Conservation (phyloP, 495 filamentous ascomycete genomes). For the Trichoderma erinaceum region DNA sequence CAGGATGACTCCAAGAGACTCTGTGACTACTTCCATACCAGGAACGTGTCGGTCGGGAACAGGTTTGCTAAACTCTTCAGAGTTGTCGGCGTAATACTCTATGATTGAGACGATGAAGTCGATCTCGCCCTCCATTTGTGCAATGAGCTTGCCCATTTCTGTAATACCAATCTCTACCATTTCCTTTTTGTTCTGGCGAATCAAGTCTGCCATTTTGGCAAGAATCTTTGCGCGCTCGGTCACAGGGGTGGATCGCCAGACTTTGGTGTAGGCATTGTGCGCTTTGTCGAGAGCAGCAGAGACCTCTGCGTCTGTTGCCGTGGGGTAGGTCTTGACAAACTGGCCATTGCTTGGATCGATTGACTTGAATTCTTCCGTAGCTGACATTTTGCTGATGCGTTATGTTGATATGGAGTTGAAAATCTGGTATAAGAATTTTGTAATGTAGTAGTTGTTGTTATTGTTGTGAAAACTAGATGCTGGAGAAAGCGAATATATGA, state of each 20-base stretch:
- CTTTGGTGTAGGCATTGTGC: neutral
- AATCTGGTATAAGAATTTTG: neutral
- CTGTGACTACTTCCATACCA: conserved; percentile 17
- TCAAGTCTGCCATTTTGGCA: neutral
- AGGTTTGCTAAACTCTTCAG: neutral
- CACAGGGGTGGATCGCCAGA: neutral
- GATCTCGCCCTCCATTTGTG: conserved; percentile 8
- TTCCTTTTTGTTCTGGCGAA: neutral
- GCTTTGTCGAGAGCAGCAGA: conserved; percentile 7
- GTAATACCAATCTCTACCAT: neutral
- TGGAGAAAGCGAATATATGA: too few species aligned
- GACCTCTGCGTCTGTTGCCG: conserved; percentile 2
- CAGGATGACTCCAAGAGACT: conserved; percentile 29
- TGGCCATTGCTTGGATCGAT: neutral
- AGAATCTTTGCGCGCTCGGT: neutral
- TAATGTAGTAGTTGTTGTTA: neutral
- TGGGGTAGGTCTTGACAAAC: neutral
- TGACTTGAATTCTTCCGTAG: neutral
- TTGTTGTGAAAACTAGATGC: too few species aligned
- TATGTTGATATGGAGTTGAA: neutral
- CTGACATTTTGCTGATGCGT: neutral
- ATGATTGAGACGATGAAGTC: neutral
- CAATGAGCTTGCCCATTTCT: conserved; percentile 8
- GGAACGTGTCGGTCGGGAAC: neutral
- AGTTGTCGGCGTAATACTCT: conserved; percentile 12